A percentile compares a stretch with the other conserved stretches of the same genome.
Evolutionary conservation across 1,139 yeast species (phyloP).

Genomic region (Suhomyces chickasaworum): DNA sequence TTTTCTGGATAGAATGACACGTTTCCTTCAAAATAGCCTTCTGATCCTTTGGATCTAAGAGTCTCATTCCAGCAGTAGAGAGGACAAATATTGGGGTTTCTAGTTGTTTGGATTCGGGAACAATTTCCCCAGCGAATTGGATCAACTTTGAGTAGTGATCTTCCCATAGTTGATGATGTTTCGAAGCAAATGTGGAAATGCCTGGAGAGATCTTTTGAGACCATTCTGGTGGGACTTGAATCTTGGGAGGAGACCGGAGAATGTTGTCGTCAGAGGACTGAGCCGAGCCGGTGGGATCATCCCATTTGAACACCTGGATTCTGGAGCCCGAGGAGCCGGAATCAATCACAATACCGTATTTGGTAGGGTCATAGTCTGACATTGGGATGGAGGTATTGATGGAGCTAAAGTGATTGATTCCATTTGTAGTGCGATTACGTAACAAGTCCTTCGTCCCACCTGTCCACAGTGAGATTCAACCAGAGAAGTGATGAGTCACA

Average conservation of each 20-base stretch:
- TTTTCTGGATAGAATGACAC: constrained; percentile 49
- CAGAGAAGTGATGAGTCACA: too few relatives aligned
- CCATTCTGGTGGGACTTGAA: constrained; percentile 62
- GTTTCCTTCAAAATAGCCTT: constrained; percentile 50
- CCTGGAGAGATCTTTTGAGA: constrained; percentile 68
- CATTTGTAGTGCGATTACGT: not conserved
- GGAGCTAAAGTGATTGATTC: not conserved
- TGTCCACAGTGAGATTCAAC: not conserved
- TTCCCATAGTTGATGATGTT: constrained; percentile 54
- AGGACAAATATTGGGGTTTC: constrained; percentile 72
- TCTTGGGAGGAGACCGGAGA: constrained; percentile 60
- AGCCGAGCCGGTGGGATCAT: constrained; percentile 38
- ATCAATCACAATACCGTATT: constrained; percentile 75
- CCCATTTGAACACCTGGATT: constrained; percentile 70
- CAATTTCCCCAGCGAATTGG: constrained; percentile 56
- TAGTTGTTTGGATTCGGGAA: constrained; percentile 54
- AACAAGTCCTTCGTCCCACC: not conserved
- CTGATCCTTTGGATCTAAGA: constrained; percentile 52
- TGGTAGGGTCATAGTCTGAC: constrained; percentile 13
- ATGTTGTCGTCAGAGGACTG: constrained; percentile 27
- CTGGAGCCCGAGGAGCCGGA: constrained; percentile 85
- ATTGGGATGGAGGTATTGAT: not conserved
- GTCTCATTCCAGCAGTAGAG: constrained; percentile 84
- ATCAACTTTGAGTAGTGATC: constrained; percentile 59
- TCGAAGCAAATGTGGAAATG: constrained; percentile 52